Evolutionary conservation across 768 basidiomycete species (phyloP).

Genomic region (Lenzites betulinus): DNA sequence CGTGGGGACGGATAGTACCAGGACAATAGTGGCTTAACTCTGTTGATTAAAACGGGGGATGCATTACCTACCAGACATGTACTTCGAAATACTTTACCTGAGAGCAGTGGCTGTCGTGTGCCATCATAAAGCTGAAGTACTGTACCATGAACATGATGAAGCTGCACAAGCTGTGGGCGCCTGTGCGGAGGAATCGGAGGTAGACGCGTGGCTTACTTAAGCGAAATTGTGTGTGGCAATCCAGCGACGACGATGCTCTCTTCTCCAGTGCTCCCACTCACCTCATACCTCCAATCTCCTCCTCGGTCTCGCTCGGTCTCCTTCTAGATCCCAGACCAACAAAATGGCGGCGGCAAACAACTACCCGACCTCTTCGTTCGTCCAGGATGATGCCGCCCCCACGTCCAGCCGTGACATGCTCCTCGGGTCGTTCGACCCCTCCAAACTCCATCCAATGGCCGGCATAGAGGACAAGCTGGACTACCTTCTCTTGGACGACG

Average conservation of each 20-base stretch:
- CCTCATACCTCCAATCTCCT: not conserved
- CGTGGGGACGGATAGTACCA: not conserved
- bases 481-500: constrained; percentile 94
- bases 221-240: constrained; percentile 9
- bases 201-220: constrained; percentile 17
- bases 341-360: constrained; percentile 17
- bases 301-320: not conserved
- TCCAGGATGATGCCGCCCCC: constrained; percentile 11
- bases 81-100: too few relatives aligned
- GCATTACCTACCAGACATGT: too few relatives aligned
- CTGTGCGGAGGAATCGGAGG: not conserved
- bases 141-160: too few relatives aligned
- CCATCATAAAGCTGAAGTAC: too few relatives aligned
- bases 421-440: constrained; percentile 85
- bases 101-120: too few relatives aligned
- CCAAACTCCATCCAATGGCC: constrained; percentile 92
- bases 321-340: not conserved
- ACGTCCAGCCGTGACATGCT: constrained; percentile 68
- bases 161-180: not conserved
- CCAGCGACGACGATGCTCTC: constrained; percentile 5
- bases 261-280: constrained; percentile 23
- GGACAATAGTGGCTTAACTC: too few relatives aligned
- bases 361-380: constrained; percentile 3
- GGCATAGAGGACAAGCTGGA: constrained; percentile 92
- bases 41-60: too few relatives aligned